Base-by-base conservation (phyloP, 2,329 filamentous ascomycete species). In the Calonectria leucothoes region DNA sequence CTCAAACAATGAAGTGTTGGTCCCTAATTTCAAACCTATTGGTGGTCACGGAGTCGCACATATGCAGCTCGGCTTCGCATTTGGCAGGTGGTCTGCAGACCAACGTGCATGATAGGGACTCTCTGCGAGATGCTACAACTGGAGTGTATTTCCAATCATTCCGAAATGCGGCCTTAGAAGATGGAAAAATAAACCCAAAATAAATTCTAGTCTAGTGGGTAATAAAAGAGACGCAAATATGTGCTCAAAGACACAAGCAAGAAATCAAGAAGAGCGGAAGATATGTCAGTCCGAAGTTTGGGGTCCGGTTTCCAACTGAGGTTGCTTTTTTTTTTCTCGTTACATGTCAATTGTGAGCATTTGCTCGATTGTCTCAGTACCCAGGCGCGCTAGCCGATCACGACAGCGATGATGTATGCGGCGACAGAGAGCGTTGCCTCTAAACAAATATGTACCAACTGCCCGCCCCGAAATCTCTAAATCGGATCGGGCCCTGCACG, bases 301-400 rank as follows among this genome's bases (percentile, higher is more conserved):
- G 15, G 42, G 42, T 45, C 23, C 20, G 42, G n/a, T 23, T 45
- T 45, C 4, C 42, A n/a, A 45, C 17, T 20, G 12, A n/a, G 12
- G 17, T n/a, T 45, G 39, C 39, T 20, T 6, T 12, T 6, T 45
- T 20, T 20, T 20, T n/a, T 33, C 33, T 33, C 7, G 51, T 17
- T 33, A 55, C 55, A 59, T 37, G n/a, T 37, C 55, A 23, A 66
- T 14, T 42, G 49, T 11, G 27, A 37, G 29, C 42, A 49, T 64
- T 27, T 31, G 27, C 39, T 63, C 17, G 12, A 42, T 12, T 45
- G 37, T 45, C 57, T 63, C 23, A 39, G 27, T 64, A 25, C n/a
- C 49, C 17, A 31, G 39, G 48, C 49, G 37, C 49, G 65, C 65
- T 67, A 67, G 55, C 48, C 65, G 63, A 39, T 61, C 55, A 64